Evolutionary conservation across 1,284 basidiomycete species (phyloP).

Genomic region (Puccinia horiana): DNA sequence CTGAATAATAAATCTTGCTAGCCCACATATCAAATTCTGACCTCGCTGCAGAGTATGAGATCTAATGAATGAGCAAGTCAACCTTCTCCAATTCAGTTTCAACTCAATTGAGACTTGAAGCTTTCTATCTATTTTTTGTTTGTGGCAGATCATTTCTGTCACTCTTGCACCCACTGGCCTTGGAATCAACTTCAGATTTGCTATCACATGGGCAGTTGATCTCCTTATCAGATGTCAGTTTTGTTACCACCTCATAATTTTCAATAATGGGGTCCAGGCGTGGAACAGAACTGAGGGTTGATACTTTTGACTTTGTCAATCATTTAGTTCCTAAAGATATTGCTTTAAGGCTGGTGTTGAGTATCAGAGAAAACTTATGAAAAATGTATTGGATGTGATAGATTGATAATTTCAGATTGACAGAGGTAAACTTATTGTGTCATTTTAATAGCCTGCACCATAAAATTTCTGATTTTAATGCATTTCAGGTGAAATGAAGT

Average conservation of each 20-base stretch:
- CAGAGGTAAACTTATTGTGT: background rate
- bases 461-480: too few species aligned
- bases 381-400: slow-evolving; percentile 5
- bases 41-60: too few species aligned
- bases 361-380: background rate
- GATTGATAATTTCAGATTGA: background rate
- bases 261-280: background rate
- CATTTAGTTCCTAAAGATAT: background rate
- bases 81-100: background rate
- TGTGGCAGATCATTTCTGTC: too few species aligned
- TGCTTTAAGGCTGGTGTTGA: background rate
- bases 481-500: too few species aligned
- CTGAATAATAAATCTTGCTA: background rate
- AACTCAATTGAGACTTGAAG: too few species aligned
- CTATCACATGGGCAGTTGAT: too few species aligned
- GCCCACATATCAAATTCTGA: background rate
- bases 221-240: too few species aligned
- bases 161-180: too few species aligned
- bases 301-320: background rate
- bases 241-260: background rate
- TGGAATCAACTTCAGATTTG: background rate
- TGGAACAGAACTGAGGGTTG: background rate
- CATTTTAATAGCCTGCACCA: too few species aligned
- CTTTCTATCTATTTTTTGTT: too few species aligned
- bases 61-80: too few species aligned